Conservation (phyloP, 495 filamentous ascomycete species). For the Jackrogersella multiformis region DNA sequence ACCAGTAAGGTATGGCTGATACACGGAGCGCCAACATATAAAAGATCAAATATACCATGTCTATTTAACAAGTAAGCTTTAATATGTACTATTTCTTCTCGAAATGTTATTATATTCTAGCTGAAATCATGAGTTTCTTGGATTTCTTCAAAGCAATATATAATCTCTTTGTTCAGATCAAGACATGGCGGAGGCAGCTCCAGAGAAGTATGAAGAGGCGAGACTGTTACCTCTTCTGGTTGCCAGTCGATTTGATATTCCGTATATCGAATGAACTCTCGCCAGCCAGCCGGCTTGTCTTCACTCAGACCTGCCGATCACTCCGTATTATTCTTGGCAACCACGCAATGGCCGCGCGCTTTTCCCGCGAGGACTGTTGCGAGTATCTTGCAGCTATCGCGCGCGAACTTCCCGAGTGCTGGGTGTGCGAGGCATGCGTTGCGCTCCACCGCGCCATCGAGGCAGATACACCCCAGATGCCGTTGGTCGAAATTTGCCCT, state of each 20-base stretch:
- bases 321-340: background rate
- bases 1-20: too few relatives aligned
- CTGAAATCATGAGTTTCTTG: background rate
- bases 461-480: background rate
- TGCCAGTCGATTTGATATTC: conserved; percentile 17
- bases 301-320: conserved; percentile 19
- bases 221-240: conserved; percentile 1
- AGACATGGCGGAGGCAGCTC: background rate
- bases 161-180: background rate
- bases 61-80: background rate
- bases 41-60: background rate
- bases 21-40: background rate
- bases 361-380: background rate
- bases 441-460: background rate
- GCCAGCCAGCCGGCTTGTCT: background rate
- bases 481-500: background rate
- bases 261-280: background rate
- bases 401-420: conserved; percentile 3
- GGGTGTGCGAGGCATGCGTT: conserved; percentile 20
- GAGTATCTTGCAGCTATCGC: conserved; percentile 20
- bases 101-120: background rate
- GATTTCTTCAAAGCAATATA: background rate
- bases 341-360: background rate
- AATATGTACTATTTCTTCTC: background rate
- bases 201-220: background rate